Base-by-base conservation (phyloP, 495 filamentous ascomycete species). In the Articulospora tetracladia region DNA sequence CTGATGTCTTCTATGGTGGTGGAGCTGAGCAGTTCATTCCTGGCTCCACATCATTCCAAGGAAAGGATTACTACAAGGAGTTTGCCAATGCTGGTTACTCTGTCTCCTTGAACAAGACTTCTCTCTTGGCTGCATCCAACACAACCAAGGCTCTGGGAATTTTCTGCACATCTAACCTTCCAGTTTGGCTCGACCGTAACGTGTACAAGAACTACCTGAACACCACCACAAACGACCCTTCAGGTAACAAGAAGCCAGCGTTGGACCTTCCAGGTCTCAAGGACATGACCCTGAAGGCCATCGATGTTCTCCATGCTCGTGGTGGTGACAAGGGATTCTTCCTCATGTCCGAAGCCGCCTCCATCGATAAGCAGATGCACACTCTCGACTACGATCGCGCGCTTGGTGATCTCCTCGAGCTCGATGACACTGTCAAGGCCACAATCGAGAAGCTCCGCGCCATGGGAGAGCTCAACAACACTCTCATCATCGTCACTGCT, bases 201-300 rank as follows among this genome's bases (percentile, higher is more conserved):
- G 79, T 91, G 61, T 91, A 86, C 76, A 78, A 72, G 12, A 71
- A 77, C 11, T 88, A 89, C 71, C 73, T 89, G 0, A 65, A 69
- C 41, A 77, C 74, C 65, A 76, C 83, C 57, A 79, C 75, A 57
- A 87, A 91, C 66, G 75, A 82, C 61, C 86, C 88, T 0, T 77
- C 81, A 4, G 86, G 88, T 22, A 77, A 73, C 19, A 73, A 74
- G 1, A 76, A 70, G 15, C 69, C 83, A 27, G 87, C 88, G 1
- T 76, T 77, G 7, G 87, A 91, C 59, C 78, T 88, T 8, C 88
- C 88, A 2, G 87, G 88, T 3, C 79, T 90, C 19, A 89, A 87
- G 69, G 86, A 91, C n/a, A 91, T 91, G 88, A 90, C 88, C 0
- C 74, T 90, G 39, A 91, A 91, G 72, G 86, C 88, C 0, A 79